These are phyloP conservation scores for Cubamyces sp. DNA, from an alignment of 768 basidiomycete species.

Conservation along the genomic window DNA sequence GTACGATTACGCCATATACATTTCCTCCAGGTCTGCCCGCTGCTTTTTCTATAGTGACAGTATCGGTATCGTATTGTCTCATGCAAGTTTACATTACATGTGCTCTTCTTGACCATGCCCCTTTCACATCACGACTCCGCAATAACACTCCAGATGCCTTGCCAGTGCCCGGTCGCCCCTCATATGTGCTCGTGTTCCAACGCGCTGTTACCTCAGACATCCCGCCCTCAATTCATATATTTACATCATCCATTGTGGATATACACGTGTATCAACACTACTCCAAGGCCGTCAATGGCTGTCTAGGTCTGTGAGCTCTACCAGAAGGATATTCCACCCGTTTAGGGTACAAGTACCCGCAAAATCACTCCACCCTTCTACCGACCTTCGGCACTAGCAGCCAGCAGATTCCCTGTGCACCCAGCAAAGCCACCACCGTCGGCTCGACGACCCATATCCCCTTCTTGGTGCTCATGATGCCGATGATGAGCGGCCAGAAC, in stretches of 20 bases:
- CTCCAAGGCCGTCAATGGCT: too few species aligned
- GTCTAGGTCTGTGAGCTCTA: too few species aligned
- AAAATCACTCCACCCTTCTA: conserved; percentile 22
- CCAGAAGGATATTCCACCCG: too few species aligned
- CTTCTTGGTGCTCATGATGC: conserved; percentile 34
- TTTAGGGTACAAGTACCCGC: too few species aligned
- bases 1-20: conserved; percentile 1
- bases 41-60: conserved; percentile 15
- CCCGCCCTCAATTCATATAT: not conserved
- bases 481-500: conserved; percentile 35
- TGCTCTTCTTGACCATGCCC: conserved; percentile 14
- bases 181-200: too few species aligned
- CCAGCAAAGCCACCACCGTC: conserved; percentile 33
- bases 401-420: conserved; percentile 33
- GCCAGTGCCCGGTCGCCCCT: too few species aligned
- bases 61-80: conserved; percentile 11
- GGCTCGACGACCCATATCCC: conserved; percentile 38
- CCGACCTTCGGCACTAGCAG: conserved; percentile 31
- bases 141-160: not conserved
- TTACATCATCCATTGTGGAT: not conserved
- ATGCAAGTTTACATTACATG: conserved; percentile 22
- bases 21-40: not conserved
- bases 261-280: too few species aligned
- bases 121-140: not conserved
- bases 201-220: too few species aligned